Base-by-base conservation (phyloP, 805 yeast species). In the Cyberlindnera sargentensis region DNA sequence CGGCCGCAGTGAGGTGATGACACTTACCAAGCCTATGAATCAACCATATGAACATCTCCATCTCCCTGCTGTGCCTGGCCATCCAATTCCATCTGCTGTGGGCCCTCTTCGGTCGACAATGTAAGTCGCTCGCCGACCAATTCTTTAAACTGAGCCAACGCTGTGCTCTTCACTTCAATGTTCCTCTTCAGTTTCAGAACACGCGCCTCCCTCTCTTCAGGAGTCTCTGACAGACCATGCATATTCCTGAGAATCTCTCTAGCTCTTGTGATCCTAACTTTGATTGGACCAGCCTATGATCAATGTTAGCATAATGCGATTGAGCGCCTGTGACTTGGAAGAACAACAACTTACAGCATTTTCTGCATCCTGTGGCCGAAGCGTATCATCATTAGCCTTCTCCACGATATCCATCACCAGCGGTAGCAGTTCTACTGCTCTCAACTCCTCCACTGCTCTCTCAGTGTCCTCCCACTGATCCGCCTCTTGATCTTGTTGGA, bases 181-280 rank as follows among this genome's bases (percentile, higher is more conserved):
- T 68, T 56, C 30, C 50, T 55, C 31, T 56, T 57, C 43, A 70
- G 52, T n/a, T 51, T 53, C 35, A 58, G 64, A 38, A 72, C 65
- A 31, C 60, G 56, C 26, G 44, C 46, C 34, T 64, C 50, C 34
- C 71, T 49, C 15, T 61, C 65, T 35, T 65, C 71, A 11, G 68
- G 64, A 1, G 72, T 62, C 46, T 71, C 74, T 31, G 68, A 60
- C 37, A 72, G 59, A 1, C 75, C 78, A 37, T 72, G 75, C 8
- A 73, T 63, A 31, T 61, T 63, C 44, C 64, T 64, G n/a, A 73
- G 50, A 7, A 61, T 50, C 41, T 53, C 62, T 37, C 67, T 60
- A 31, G 71, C 56, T 39, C 55, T 64, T 40, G 56, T 57, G 27
- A 73, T 46, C 47, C 75, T 55, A 24, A 72, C 63, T 32, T 74